phyloP scores from a whole-genome alignment of 352 stramenopile genomes.

The Globisporangium nagaii region DNA sequence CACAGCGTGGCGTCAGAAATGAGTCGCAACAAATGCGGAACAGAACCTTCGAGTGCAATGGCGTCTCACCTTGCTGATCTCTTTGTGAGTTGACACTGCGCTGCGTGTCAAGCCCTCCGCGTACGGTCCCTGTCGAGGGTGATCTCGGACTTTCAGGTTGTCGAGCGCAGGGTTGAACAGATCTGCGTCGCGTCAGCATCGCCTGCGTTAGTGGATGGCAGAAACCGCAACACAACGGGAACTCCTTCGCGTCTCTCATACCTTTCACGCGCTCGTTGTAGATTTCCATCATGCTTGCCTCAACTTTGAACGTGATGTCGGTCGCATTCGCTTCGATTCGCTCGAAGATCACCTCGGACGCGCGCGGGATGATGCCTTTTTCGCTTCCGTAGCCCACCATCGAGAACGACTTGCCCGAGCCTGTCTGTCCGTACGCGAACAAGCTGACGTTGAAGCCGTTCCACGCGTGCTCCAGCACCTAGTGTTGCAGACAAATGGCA shows the following conservation, averaged over 20 bases:
- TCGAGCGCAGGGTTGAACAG: slow-evolving; percentile 79
- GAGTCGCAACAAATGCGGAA: background rate
- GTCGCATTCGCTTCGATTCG: slow-evolving; percentile 50
- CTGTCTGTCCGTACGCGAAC: slow-evolving; percentile 87
- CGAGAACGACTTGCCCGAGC: slow-evolving; percentile 80
- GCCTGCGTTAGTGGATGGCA: background rate
- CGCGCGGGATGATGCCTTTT: slow-evolving; percentile 81
- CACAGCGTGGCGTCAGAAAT: background rate
- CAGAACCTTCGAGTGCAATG: background rate
- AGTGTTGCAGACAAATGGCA: too few species aligned
- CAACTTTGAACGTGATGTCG: slow-evolving; percentile 72
- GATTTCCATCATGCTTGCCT: slow-evolving; percentile 89
- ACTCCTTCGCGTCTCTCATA: background rate
- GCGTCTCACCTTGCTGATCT: slow-evolving; percentile 56
- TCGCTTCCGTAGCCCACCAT: slow-evolving; percentile 84
- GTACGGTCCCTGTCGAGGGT: slow-evolving; percentile 81
- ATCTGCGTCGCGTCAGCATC: slow-evolving; percentile 25
- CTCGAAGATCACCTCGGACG: slow-evolving; percentile 80
- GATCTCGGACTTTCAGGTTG: slow-evolving; percentile 86
- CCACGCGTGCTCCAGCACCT: slow-evolving; percentile 86
- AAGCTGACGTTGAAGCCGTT: slow-evolving; percentile 88
- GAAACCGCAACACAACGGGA: background rate
- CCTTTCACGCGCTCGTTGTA: slow-evolving; percentile 88
- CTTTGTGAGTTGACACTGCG: slow-evolving; percentile 73
- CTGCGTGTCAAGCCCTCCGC: slow-evolving; percentile 74